Evolutionary conservation across 2,329 filamentous ascomycete genomes (phyloP).

Genomic region (Stagonosporopsis chrysanthemi): DNA sequence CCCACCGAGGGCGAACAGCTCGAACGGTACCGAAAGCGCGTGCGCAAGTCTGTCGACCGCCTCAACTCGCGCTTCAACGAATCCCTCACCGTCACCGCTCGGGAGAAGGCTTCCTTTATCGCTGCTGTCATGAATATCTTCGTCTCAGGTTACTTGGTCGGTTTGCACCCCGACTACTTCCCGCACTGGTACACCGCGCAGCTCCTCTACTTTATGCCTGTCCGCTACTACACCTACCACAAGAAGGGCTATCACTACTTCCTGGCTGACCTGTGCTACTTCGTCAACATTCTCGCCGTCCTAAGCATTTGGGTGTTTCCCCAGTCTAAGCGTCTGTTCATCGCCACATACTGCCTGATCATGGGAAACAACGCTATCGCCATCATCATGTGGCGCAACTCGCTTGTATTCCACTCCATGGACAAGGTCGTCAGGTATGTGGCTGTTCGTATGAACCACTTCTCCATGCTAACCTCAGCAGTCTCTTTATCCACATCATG

Average conservation of each 20-base stretch:
- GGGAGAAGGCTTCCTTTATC: conserved; percentile 96
- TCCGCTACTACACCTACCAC: conserved; percentile 90
- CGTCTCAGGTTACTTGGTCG: conserved; percentile 92
- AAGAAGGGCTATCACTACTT: conserved; percentile 90
- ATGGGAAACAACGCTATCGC: conserved; percentile 97
- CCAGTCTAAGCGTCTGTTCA: conserved; percentile 87
- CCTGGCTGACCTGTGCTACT: conserved; percentile 96
- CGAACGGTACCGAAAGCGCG: conserved; percentile 85
- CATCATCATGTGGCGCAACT: conserved; percentile 99
- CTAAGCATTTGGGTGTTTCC: conserved; percentile 92
- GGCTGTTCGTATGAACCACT: background rate
- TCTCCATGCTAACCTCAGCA: conserved; percentile 41
- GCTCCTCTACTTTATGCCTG: conserved; percentile 94
- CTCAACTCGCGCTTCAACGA: conserved; percentile 87
- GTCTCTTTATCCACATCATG: conserved; percentile 99
- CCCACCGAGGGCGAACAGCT: conserved; percentile 91
- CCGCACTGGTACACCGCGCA: conserved; percentile 92
- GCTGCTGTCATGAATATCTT: conserved; percentile 97
- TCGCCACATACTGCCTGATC: conserved; percentile 88
- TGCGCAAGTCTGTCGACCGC: conserved; percentile 88
- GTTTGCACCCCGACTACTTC: conserved; percentile 83
- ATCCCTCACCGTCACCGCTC: conserved; percentile 82
- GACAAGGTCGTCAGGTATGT: conserved; percentile 88
- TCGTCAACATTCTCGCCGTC: conserved; percentile 87
- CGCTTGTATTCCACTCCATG: conserved; percentile 95